Evolutionary conservation across 78 protist species (phyloP).

Genomic region (Dictyostelium purpureum): DNA sequence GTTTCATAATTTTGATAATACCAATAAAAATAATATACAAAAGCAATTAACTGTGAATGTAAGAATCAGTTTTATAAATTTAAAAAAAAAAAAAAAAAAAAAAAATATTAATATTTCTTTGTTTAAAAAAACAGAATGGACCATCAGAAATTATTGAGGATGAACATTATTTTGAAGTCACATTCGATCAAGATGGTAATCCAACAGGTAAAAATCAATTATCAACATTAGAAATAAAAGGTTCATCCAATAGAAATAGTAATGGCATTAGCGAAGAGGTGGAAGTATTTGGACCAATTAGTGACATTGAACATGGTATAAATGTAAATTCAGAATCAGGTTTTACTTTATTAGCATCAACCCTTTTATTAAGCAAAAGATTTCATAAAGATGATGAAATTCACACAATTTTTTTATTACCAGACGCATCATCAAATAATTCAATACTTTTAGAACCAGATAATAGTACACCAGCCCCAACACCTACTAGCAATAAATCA

Average conservation of each 20-base stretch:
- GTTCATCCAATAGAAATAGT: not conserved
- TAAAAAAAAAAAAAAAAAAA: too few relatives aligned
- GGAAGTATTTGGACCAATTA: constrained; percentile 57
- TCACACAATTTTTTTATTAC: constrained; percentile 46
- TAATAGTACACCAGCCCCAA: not conserved
- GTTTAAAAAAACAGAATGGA: constrained; percentile 44
- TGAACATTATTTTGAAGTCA: constrained; percentile 73
- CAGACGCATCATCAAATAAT: constrained; percentile 10
- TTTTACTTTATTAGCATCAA: constrained; percentile 36
- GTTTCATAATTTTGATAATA: not conserved
- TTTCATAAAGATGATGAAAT: constrained; percentile 40
- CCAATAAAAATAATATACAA: not conserved
- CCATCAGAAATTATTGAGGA: constrained; percentile 75
- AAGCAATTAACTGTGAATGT: too few relatives aligned
- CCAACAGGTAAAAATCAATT: constrained; percentile 72
- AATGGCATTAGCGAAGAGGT: not conserved
- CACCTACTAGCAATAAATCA: not conserved
- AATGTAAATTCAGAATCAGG: constrained; percentile 67
- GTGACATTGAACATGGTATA: constrained; percentile 73
- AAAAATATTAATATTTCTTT: too few relatives aligned
- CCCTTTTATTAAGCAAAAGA: constrained; percentile 13
- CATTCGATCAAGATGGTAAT: constrained; percentile 51
- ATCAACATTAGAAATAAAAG: not conserved
- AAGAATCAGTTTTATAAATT: too few relatives aligned
- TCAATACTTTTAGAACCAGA: not conserved